These are phyloP conservation scores for Xylariales sp. DNA, from an alignment of 2,329 filamentous ascomycete species.

Conservation along the genomic window DNA sequence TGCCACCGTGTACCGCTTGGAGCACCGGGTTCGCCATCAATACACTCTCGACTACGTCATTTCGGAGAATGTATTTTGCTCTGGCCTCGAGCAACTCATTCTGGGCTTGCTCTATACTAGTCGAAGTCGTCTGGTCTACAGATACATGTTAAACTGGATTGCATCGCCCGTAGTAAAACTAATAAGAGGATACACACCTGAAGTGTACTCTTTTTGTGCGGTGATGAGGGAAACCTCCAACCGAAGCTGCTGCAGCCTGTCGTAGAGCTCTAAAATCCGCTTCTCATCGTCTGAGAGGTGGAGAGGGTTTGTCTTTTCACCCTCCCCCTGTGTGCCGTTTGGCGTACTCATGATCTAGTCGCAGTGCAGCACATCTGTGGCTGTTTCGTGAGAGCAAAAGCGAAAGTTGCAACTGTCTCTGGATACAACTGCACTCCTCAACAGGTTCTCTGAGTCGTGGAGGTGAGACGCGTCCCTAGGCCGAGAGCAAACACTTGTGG, in stretches of 20 bases:
- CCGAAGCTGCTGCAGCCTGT: slow-evolving; percentile 65
- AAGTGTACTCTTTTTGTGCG: slow-evolving; percentile 35
- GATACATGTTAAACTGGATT: no score
- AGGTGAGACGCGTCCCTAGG: no score
- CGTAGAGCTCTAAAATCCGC: slow-evolving; percentile 64
- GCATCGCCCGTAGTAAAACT: no score
- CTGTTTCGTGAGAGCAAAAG: no score
- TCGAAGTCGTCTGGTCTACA: slow-evolving; percentile 5
- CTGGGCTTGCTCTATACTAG: slow-evolving; percentile 50
- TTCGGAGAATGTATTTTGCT: slow-evolving; percentile 64
- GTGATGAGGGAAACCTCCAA: slow-evolving; percentile 66
- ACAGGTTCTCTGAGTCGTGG: no score
- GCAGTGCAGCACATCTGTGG: no score
- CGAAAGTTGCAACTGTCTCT: no score
- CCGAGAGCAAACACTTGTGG: no score
- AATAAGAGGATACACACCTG: no score
- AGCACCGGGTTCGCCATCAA: slow-evolving; percentile 71
- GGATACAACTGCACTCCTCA: no score
- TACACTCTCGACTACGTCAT: slow-evolving; percentile 64
- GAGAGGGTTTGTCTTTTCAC: slow-evolving; percentile 30
- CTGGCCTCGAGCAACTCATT: slow-evolving; percentile 65
- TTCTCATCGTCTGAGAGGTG: slow-evolving; percentile 63
- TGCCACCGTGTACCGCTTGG: slow-evolving; percentile 69
- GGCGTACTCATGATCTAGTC: no score
- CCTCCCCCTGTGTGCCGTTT: no score